These are phyloP conservation scores for Phylloporus sp. DNA, from an alignment of 768 basidiomycete species.

Conservation along the genomic window DNA sequence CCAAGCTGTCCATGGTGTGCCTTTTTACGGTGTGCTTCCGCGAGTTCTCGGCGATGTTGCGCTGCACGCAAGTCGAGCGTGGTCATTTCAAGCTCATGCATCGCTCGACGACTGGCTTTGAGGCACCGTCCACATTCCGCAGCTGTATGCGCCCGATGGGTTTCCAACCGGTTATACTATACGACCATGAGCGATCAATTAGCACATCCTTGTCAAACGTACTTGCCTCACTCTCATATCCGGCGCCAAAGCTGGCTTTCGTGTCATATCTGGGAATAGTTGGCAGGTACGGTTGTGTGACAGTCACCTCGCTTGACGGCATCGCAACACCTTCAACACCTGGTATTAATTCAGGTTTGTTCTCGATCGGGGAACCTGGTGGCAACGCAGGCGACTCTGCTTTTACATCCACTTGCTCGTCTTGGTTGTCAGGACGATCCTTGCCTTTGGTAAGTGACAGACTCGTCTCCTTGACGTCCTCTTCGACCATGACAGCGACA, in stretches of 20 bases:
- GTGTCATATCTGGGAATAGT: conserved; percentile 29
- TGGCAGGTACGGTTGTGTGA: conserved; percentile 32
- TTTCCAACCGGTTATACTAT: conserved; percentile 34
- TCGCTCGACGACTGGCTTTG: conserved; percentile 45
- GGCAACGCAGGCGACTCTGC: conserved; percentile 13
- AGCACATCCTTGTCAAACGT: neutral
- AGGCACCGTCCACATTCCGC: conserved; percentile 37
- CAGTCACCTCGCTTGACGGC: conserved; percentile 14
- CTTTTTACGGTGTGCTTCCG: conserved; percentile 57
- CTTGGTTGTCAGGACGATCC: conserved; percentile 15
- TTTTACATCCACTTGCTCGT: conserved; percentile 17
- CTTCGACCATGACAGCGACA: neutral
- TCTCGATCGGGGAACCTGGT: conserved; percentile 13
- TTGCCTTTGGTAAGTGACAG: conserved; percentile 10
- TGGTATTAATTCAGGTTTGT: conserved; percentile 2
- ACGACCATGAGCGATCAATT: conserved; percentile 6
- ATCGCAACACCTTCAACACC: conserved; percentile 11
- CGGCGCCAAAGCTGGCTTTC: conserved; percentile 26
- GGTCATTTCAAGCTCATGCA: conserved; percentile 60
- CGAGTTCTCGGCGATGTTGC: conserved; percentile 53
- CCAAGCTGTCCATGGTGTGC: conserved; percentile 61
- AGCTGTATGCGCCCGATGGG: conserved; percentile 38
- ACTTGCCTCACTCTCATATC: conserved; percentile 27
- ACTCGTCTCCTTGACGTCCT: conserved; percentile 6
- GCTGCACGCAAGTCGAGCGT: conserved; percentile 57